A percentile compares a stretch with the other conserved stretches of the same genome.
Conservation (phyloP, 805 yeast genomes). For the Candida fluviatilis region DNA sequence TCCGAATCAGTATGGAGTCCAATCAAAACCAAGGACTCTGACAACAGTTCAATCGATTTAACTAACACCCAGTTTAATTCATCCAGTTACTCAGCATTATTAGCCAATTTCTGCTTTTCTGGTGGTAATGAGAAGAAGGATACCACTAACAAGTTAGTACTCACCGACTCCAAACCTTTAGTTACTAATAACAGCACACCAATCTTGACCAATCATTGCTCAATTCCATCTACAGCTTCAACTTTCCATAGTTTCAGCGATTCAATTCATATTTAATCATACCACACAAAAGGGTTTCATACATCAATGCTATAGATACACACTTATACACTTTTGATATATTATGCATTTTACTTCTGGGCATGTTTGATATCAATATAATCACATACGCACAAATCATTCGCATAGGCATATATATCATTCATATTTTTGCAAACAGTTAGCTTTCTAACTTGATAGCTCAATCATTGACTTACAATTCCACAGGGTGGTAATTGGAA, state of each 20-base stretch:
- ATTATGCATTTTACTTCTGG: no score
- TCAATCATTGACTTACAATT: constrained; percentile 1
- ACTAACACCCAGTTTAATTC: constrained; percentile 3
- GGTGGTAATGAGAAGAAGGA: constrained; percentile 16
- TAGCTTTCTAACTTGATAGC: no score
- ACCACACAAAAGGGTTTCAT: not conserved
- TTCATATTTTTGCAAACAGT: not conserved
- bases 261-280: constrained; percentile 23
- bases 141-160: not conserved
- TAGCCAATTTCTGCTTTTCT: constrained; percentile 34
- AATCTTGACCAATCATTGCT: constrained; percentile 4
- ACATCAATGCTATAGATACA: not conserved
- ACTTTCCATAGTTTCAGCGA: constrained; percentile 32
- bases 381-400: no score
- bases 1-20: not conserved
- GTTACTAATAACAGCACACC: constrained; percentile 2
- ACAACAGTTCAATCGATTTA: constrained; percentile 1
- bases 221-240: constrained; percentile 24
- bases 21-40: not conserved
- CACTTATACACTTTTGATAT: no score
- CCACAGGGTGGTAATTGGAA: constrained; percentile 1
- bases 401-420: not conserved
- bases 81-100: constrained; percentile 25
- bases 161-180: constrained; percentile 4
- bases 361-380: no score